Conservation (phyloP, 331 rosid genomes). For the Quercus tomentella region DNA sequence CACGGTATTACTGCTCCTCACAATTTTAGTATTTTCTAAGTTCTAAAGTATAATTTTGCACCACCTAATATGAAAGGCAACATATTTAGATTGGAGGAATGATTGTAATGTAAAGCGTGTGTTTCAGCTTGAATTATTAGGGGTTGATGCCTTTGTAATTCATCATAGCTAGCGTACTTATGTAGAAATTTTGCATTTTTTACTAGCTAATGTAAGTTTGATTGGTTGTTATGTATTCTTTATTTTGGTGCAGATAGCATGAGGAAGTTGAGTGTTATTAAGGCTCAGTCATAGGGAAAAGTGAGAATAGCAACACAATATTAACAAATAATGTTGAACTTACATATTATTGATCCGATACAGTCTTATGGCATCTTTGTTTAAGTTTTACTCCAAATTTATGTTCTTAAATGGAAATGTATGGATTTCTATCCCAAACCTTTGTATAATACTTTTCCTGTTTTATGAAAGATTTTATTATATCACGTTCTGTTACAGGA, state of each 20-base stretch:
- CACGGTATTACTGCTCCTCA: constrained; percentile 37
- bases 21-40: neutral
- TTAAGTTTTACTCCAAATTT: neutral
- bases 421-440: neutral
- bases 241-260: constrained; percentile 36
- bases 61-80: neutral
- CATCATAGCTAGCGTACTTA: neutral
- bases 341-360: neutral
- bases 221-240: neutral
- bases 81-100: neutral
- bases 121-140: neutral
- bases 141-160: neutral
- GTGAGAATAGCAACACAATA: neutral
- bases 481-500: too few species aligned
- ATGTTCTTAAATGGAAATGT: neutral
- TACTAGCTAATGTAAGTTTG: neutral
- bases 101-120: neutral
- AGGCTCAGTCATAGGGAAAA: constrained; percentile 13
- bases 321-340: neutral
- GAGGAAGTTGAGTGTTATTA: constrained; percentile 13
- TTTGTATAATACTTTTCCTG: neutral
- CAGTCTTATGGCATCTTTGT: neutral
- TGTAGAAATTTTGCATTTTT: neutral
- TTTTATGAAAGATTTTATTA: too few species aligned
- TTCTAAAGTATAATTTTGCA: neutral